Conservation (phyloP, 345 rosid species). For the Linum tenue region DNA sequence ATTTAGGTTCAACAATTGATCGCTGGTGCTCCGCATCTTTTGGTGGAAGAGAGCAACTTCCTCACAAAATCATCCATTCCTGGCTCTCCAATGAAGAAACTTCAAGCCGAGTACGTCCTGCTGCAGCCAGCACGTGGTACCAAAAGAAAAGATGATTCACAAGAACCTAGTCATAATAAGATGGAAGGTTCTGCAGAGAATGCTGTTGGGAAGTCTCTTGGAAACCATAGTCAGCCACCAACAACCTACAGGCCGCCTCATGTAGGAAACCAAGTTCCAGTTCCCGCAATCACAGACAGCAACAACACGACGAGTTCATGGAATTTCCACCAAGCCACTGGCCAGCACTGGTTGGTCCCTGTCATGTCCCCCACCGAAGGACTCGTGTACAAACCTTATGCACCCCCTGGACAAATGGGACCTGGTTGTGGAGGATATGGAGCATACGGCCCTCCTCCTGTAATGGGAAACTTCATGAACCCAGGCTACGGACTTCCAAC, state of each 20-base stretch:
- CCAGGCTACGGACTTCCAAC: conserved; percentile 39
- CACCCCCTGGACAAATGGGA: conserved; percentile 43
- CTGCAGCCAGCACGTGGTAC: conserved; percentile 29
- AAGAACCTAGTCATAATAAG: conserved; percentile 27
- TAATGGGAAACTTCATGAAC: conserved; percentile 34
- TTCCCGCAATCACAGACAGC: conserved; percentile 18
- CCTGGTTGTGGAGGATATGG: conserved; percentile 44
- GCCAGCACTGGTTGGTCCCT: conserved; percentile 80
- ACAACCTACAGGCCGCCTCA: conserved; percentile 27
- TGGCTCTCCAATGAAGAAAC: conserved; percentile 35
- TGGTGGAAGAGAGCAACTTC: conserved; percentile 45
- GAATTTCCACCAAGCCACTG: conserved; percentile 34
- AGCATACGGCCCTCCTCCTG: conserved; percentile 37
- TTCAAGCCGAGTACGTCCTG: conserved; percentile 29
- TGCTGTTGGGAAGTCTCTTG: conserved; percentile 36
- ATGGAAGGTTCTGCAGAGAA: conserved; percentile 50
- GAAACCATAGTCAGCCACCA: conserved; percentile 31
- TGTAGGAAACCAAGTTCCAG: conserved; percentile 23
- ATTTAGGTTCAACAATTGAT: conserved; percentile 72
- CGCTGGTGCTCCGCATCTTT: conserved; percentile 56
- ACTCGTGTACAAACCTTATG: conserved; percentile 74
- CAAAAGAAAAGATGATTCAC: conserved; percentile 29
- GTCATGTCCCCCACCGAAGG: conserved; percentile 91
- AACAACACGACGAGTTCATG: conserved; percentile 21
- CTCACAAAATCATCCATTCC: conserved; percentile 34